Base-by-base conservation (phyloP, 139 green algal genomes). In the Micromonas pusilla region DNA sequence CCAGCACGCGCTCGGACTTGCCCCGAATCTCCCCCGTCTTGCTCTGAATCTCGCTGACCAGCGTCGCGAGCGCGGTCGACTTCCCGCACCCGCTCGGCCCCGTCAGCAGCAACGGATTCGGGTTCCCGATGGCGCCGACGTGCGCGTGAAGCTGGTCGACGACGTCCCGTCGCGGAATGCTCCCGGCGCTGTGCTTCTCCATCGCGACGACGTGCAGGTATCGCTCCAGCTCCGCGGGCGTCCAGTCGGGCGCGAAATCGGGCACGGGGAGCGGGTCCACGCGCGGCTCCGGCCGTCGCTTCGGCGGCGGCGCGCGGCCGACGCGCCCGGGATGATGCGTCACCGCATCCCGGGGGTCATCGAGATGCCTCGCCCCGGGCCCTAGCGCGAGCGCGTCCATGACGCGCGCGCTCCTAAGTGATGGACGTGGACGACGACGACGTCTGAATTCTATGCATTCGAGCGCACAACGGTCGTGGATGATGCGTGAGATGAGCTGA, bases 41-140 rank as follows among this genome's bases (percentile, higher is more conserved):
- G 16, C 31, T 73, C 31, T 52, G 21, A 21, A 73, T 30, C 66
- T 73, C 66, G 28, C 25, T 31, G 6, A 52, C 20, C 20, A 73
- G 28, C 21, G 33, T 53, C 20, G 66, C 66, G 66, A 53, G 25
- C 20, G 66, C 28, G 20, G 66, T 31, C 5, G 66, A 57, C 66
- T 73, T 73, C 5, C 66, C 66, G 26, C 26, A 73, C 31, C 66
- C 66, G 9, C 5, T 5, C 28, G 26, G 28, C 21, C 66, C 66
- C 32, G 33, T 53, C 20, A 73, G 66, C 5, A 73, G 28, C 28
- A 73, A 25, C 26, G 66, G 66, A 25, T 73, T 73, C 5, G 66
- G 66, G 5, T 31, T 31, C 66, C 21, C 31, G 21, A 73, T n/a
- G 5, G 13, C 33, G 28, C 20, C 21, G 28, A 52, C 33, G 66